These are phyloP conservation scores for Myxozyma vanderwaltii DNA, from an alignment of 805 yeast genomes.

Conservation along the genomic window DNA sequence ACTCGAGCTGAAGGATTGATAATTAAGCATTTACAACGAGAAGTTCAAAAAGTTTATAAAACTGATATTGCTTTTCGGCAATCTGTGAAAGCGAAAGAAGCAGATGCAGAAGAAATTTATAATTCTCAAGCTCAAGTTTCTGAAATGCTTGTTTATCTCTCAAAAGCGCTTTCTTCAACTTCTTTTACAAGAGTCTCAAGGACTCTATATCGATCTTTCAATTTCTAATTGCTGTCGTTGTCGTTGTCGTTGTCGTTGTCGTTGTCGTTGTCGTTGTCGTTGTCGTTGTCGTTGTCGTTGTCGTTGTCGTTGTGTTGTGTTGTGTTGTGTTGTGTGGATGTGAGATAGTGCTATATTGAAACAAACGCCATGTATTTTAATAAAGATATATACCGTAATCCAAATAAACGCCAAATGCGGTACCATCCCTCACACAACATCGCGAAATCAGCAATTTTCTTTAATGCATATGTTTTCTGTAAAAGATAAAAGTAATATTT, in stretches of 20 bases:
- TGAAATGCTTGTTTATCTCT: slow-evolving; percentile 26
- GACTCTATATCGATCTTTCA: slow-evolving; percentile 24
- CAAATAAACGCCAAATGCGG: background rate
- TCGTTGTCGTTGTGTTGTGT: too few species aligned
- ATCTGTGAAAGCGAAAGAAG: slow-evolving; percentile 21
- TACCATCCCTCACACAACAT: background rate
- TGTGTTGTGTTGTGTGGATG: too few species aligned
- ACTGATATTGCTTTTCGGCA: slow-evolving; percentile 18
- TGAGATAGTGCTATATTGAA: too few species aligned
- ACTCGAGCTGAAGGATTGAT: slow-evolving; percentile 41
- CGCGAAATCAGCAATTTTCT: too few species aligned
- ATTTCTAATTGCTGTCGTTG: background rate
- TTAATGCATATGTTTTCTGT: too few species aligned
- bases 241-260: too few species aligned
- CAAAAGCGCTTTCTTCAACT: slow-evolving; percentile 19
- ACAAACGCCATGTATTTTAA: background rate
- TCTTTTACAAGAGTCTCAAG: slow-evolving; percentile 19
- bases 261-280: too few species aligned
- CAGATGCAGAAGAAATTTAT: slow-evolving; percentile 9
- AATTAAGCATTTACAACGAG: slow-evolving; percentile 38
- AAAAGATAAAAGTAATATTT: too few species aligned
- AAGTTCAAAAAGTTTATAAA: slow-evolving; percentile 27
- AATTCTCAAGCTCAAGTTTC: slow-evolving; percentile 13
- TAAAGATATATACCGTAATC: background rate
- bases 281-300: too few species aligned